phyloP scores from a whole-genome alignment of 75 land plant genomes.

The Selaginella tamariscina region DNA sequence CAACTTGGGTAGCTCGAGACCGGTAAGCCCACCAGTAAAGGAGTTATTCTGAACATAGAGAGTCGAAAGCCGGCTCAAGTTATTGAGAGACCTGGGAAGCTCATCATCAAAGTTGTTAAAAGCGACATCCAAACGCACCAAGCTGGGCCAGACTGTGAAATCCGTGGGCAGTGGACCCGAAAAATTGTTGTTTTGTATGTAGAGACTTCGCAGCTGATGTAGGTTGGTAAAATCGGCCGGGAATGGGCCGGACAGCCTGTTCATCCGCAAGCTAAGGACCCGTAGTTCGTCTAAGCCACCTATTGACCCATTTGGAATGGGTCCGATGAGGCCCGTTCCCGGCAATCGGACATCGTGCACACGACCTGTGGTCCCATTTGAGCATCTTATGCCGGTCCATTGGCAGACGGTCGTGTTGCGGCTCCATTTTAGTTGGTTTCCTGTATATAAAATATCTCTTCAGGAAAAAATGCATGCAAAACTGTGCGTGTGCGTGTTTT shows the following conservation, averaged over 20 bases:
- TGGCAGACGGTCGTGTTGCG: background rate
- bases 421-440: background rate
- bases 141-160: conserved; percentile 29
- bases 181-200: conserved; percentile 38
- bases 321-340: conserved; percentile 15
- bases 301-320: conserved; percentile 25
- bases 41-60: conserved; percentile 44
- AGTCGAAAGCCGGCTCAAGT: conserved; percentile 24
- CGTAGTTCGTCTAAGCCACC: conserved; percentile 41
- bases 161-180: conserved; percentile 48
- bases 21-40: conserved; percentile 41
- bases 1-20: background rate
- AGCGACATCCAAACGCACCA: conserved; percentile 46
- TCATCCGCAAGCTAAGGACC: conserved; percentile 34
- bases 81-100: conserved; percentile 26
- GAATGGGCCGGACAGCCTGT: conserved; percentile 45
- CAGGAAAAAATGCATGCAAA: too few relatives aligned
- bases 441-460: too few relatives aligned
- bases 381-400: background rate
- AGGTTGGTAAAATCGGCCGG: conserved; percentile 47
- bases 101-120: conserved; percentile 41
- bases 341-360: background rate
- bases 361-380: background rate
- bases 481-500: too few relatives aligned
- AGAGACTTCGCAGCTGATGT: conserved; percentile 34